Evolutionary conservation across 192 early-diverging fungal species (phyloP).

Genomic region (Phlyctochytrium planicorne): DNA sequence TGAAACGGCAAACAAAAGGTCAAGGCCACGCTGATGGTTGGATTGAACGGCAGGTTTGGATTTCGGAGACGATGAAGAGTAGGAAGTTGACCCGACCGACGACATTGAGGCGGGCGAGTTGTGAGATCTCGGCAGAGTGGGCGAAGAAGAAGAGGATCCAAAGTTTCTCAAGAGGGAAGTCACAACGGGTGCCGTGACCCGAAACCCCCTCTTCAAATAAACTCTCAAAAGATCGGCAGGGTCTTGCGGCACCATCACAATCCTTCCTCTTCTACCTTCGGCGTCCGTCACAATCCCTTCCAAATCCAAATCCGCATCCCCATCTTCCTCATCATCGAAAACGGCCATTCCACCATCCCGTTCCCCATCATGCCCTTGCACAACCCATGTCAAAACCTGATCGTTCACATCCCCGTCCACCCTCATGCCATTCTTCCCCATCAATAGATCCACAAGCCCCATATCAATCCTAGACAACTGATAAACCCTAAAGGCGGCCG

Average conservation of each 20-base stretch:
- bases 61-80: no score
- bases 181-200: conserved; percentile 2
- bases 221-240: background rate
- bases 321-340: background rate
- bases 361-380: background rate
- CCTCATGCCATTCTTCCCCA: conserved; percentile 15
- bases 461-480: conserved; percentile 21
- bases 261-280: background rate
- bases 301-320: background rate
- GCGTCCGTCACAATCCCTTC: no score
- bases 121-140: no score
- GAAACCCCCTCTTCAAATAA: conserved; percentile 19
- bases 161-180: conserved; percentile 8
- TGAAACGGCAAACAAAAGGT: background rate
- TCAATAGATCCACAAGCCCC: conserved; percentile 19
- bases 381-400: conserved; percentile 10
- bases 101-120: no score
- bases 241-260: background rate
- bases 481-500: conserved; percentile 16
- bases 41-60: no score
- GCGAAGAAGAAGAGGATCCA: background rate
- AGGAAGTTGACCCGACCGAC: no score
- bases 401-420: conserved; percentile 22
- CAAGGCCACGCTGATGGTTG: no score
- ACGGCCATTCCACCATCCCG: background rate